A percentile compares a stretch with the other conserved stretches of the same genome.
phyloP scores from a whole-genome alignment of 495 filamentous ascomycete genomes.

The Aspergillus incahuasiensis region DNA sequence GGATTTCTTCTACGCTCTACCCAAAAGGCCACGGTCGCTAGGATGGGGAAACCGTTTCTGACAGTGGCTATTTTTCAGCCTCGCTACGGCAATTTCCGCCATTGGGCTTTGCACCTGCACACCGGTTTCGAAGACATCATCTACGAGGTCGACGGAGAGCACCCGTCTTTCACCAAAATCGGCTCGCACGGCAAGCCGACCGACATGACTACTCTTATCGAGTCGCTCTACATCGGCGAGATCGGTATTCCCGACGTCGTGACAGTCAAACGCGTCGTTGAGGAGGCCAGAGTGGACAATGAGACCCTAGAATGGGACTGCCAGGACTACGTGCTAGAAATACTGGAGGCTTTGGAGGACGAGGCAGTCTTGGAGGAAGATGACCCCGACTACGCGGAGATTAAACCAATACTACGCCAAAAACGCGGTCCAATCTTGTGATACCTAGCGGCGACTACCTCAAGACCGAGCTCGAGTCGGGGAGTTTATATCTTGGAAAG shows the following conservation, averaged over 20 bases:
- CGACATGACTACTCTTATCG: slow-evolving; percentile 9
- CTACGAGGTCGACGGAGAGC: slow-evolving; percentile 21
- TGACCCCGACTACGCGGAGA: slow-evolving; percentile 19
- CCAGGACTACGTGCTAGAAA: slow-evolving; percentile 26
- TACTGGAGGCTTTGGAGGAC: slow-evolving; percentile 19
- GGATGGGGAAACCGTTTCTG: slow-evolving; percentile 5
- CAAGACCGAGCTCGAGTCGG: not conserved
- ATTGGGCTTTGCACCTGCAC: slow-evolving; percentile 21
- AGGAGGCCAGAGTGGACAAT: slow-evolving; percentile 16
- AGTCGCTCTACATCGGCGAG: slow-evolving; percentile 8
- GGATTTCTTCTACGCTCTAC: not conserved
- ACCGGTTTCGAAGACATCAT: slow-evolving; percentile 9
- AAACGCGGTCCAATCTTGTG: slow-evolving; percentile 17
- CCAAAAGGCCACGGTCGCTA: not conserved
- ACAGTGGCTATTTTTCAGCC: slow-evolving; percentile 19
- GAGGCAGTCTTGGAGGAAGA: slow-evolving; percentile 19
- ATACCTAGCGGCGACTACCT: not conserved
- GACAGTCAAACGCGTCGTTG: slow-evolving; percentile 13
- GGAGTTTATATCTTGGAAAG: too few relatives aligned
- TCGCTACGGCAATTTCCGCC: slow-evolving; percentile 18
- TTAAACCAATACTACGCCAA: slow-evolving; percentile 10
- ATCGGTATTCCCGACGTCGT: slow-evolving; percentile 10
- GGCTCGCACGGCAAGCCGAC: not conserved
- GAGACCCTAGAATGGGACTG: slow-evolving; percentile 26
- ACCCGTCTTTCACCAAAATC: slow-evolving; percentile 16